Base-by-base conservation (phyloP, 257 asterid genomes). In the Marsdenia floribunda region DNA sequence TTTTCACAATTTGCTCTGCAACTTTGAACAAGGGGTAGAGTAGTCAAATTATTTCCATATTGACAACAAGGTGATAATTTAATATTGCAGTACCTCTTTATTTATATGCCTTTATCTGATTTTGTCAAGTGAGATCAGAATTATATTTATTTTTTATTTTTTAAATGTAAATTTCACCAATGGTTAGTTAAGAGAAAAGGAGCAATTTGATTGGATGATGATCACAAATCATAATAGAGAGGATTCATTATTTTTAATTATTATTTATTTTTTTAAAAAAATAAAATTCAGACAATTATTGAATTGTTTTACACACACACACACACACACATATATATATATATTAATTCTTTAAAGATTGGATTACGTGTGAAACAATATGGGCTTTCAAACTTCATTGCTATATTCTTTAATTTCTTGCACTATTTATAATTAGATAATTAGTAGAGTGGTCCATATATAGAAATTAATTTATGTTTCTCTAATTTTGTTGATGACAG, bases 171-270 rank as follows among this genome's bases (percentile, higher is more conserved):
- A 18, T 16, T 35, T 40, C 68, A 18, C 68, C 14, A 73, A 73
- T 74, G 38, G 53, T 73, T 71, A 42, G 60, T 37, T 37, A 57
- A 46, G 0, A 18, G 26, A 53, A 49, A 24, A 66, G 68, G 67
- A 66, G 21, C 69, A 33, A 60, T 78, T 53, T 78, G 70, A 75
- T 82, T 78, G 78, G 76, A 42, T 18, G 35, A 54, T 46, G n/a
- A 2, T 3, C 68, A 54, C 78, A 78, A 78, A 75, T 71, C 35
- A 29, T 19, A 29, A 22, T 63, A 15, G n/a, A 71, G 13, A 66
- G 66, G 61, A 58, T 50, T 40, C 5, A 44, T 14, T 14, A 35
- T 26, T 19, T 12, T 8, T 49, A 49, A 49, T 11, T 11, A 49
- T 47, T 9, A 47, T n/a, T n/a, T n/a, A n/a, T n/a, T n/a, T n/a